These are phyloP conservation scores for Kurtzmaniella cleridarum DNA, from an alignment of 805 yeast genomes.

Conservation along the genomic window DNA sequence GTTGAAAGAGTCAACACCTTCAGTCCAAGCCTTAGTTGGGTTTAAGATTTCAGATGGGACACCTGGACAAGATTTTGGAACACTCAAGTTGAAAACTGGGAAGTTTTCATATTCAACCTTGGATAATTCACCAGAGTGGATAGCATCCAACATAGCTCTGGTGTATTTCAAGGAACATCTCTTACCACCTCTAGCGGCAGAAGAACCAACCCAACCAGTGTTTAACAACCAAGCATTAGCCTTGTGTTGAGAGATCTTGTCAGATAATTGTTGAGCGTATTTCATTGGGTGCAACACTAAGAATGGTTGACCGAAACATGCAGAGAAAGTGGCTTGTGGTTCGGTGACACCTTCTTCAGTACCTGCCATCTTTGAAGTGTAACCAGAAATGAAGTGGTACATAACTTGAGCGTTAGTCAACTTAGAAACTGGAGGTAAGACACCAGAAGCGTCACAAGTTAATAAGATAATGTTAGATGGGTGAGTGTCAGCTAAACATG, in stretches of 20 bases:
- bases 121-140: conserved; percentile 84
- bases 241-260: conserved; percentile 82
- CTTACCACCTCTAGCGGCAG: conserved; percentile 89
- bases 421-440: conserved; percentile 93
- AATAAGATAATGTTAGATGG: conserved; percentile 88
- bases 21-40: conserved; percentile 78
- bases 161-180: conserved; percentile 98
- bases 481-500: conserved; percentile 84
- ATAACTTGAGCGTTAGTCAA: conserved; percentile 92
- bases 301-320: conserved; percentile 99
- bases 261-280: conserved; percentile 93
- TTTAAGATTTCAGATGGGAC: conserved; percentile 84
- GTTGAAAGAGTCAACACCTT: conserved; percentile 33
- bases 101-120: conserved; percentile 77
- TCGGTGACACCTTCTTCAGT: conserved; percentile 98
- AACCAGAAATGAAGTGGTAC: conserved; percentile 98
- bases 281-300: conserved; percentile 96
- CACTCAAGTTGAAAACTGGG: conserved; percentile 80
- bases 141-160: conserved; percentile 90
- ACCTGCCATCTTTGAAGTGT: conserved; percentile 99
- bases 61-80: conserved; percentile 75
- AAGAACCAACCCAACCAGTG: conserved; percentile 98
- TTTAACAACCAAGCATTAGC: conserved; percentile 95
- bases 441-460: conserved; percentile 98
- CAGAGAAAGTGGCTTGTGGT: conserved; percentile 96